Base-by-base conservation (phyloP, 2,329 filamentous ascomycete genomes). In the Lachnellula hyalina region DNA sequence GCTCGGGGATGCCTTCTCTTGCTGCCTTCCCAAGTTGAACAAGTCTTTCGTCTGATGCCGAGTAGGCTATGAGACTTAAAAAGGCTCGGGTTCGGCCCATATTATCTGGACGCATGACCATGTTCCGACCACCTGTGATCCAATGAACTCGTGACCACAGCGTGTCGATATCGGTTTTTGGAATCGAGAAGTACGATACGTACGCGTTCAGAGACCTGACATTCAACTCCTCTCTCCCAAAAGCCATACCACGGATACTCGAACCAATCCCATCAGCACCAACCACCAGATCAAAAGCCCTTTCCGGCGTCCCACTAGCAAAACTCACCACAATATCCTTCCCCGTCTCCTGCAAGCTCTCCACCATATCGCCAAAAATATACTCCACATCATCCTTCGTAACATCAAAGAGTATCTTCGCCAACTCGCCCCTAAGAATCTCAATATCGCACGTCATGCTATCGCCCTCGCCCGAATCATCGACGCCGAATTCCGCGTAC, bases 241-340 rank as follows among this genome's bases (percentile, higher is more conserved):
- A 63, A 12, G 53, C 34, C 42, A 72, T 68, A 47, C 65, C 71
- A n/a, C 80, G 71, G 0, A 74, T 75, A 21, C 71, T 73, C 0
- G 80, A 83, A 4, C 74, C 68, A 49, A 78, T 73, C 0, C 82
- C 82, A 56, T 84, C 81, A 5, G 80, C 79, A 3, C 75, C 79
- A 34, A 83, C 73, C 0, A 84, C 57, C 0, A 84, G 63, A 61
- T 83, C 80, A 49, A 72, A 84, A 0, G 58, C 63, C 4, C n/a
- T 8, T 9, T 71, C 70, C 0, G 61, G 67, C 12, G 64, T 63
- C 2, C 77, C 77, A 51, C 78, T 70, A 1, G 68, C 69, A 51
- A 83, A 73, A 1, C 53, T 53, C 0, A 76, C 76, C 4, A 66
- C 51, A 0, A 78, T 72, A 0, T 59, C 57, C 0, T 67, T 61